Evolutionary conservation across 768 basidiomycete species (phyloP).

Genomic region (Auriscalpium microsporum): DNA sequence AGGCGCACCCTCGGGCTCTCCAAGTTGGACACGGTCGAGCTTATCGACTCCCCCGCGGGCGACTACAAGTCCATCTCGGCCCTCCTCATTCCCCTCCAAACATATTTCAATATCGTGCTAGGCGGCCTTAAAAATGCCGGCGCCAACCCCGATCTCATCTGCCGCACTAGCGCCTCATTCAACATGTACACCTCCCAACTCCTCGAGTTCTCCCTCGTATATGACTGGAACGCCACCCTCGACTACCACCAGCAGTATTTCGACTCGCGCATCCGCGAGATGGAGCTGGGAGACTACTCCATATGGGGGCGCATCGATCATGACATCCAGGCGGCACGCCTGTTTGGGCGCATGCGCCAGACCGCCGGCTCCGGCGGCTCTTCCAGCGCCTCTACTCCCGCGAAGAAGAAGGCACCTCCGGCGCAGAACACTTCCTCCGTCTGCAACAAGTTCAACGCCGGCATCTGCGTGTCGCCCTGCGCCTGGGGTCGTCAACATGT

Average conservation of each 20-base stretch:
- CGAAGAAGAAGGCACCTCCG: not conserved
- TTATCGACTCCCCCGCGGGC: constrained; percentile 4
- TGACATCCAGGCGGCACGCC: not conserved
- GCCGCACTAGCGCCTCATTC: not conserved
- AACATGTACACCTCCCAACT: constrained; percentile 6
- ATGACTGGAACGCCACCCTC: constrained; percentile 10
- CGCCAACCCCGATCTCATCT: not conserved
- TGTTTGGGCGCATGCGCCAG: not conserved
- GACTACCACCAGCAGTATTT: constrained; percentile 3
- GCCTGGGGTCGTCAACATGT: not conserved
- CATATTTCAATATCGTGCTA: constrained; percentile 10
- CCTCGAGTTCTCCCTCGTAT: constrained; percentile 1
- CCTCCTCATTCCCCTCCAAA: constrained; percentile 12
- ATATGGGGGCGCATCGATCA: not conserved
- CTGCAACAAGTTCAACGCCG: not conserved
- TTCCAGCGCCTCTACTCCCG: not conserved
- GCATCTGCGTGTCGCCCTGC: not conserved
- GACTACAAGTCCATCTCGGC: constrained; percentile 10
- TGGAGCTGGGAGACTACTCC: constrained; percentile 1
- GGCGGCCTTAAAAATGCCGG: not conserved
- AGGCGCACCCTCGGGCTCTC: constrained; percentile 3
- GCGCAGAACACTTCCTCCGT: not conserved
- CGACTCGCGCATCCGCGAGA: not conserved
- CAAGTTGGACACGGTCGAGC: constrained; percentile 3
- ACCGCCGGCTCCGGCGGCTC: not conserved